phyloP scores from a whole-genome alignment of 257 asterid genomes.

The Penstemon barbatus region DNA sequence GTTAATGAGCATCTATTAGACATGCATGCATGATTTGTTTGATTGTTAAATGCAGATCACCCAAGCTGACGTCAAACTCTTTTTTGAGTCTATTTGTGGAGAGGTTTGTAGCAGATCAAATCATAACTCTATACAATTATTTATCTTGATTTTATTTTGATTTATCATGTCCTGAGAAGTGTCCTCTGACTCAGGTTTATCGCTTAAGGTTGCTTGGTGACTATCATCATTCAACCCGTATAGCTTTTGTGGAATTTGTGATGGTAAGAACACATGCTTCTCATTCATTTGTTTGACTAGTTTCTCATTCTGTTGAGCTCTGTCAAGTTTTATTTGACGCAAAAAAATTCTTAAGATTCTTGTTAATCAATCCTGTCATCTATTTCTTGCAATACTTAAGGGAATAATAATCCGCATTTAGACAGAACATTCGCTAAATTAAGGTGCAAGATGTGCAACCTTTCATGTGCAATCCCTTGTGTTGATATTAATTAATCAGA shows the following conservation, averaged over 20 bases:
- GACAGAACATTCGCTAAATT: too few species aligned
- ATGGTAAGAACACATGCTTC: conserved; percentile 61
- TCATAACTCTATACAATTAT: conserved; percentile 13
- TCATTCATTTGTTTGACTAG: conserved; percentile 20
- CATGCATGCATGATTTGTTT: conserved; percentile 11
- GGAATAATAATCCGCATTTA: too few species aligned
- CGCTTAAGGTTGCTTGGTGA: conserved; percentile 99
- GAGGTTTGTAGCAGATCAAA: conserved; percentile 53
- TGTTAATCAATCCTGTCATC: background rate
- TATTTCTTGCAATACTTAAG: too few species aligned
- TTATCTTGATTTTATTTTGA: conserved; percentile 19
- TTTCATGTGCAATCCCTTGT: background rate
- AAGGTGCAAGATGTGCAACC: too few species aligned
- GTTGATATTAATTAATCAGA: background rate
- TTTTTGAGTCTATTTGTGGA: conserved; percentile 69
- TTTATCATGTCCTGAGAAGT: conserved; percentile 16
- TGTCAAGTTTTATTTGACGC: background rate
- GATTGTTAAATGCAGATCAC: conserved; percentile 53
- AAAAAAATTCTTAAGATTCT: conserved; percentile 2
- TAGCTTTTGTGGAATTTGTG: conserved; percentile 94
- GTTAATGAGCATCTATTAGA: background rate
- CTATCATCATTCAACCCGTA: conserved; percentile 89
- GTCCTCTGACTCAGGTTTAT: conserved; percentile 63
- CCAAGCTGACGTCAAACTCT: conserved; percentile 68
- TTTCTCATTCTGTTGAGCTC: background rate